Evolutionary conservation across 148 eudicot species (phyloP).

Genomic region (Dianthus caryophyllus): DNA sequence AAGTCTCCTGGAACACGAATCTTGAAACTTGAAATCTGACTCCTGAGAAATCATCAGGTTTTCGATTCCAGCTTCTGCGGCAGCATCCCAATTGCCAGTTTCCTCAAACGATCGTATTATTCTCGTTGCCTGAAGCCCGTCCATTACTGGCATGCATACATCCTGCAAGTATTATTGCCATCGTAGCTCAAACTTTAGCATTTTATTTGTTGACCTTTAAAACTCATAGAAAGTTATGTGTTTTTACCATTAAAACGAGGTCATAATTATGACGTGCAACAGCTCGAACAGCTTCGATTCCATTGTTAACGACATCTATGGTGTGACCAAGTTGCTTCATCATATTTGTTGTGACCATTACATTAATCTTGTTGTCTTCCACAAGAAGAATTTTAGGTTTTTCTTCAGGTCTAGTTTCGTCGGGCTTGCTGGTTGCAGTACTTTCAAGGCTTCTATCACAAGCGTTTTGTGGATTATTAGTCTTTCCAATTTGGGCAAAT

Average conservation of each 20-base stretch:
- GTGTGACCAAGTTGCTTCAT: slow-evolving; percentile 74
- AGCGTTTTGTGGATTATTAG: slow-evolving; percentile 27
- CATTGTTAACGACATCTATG: slow-evolving; percentile 77
- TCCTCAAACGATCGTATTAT: slow-evolving; percentile 78
- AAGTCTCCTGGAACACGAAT: slow-evolving; percentile 35
- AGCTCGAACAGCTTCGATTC: slow-evolving; percentile 84
- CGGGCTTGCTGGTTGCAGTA: slow-evolving; percentile 40
- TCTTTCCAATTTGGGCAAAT: slow-evolving; percentile 15
- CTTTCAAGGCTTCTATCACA: slow-evolving; percentile 38
- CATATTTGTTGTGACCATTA: slow-evolving; percentile 81
- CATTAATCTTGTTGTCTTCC: slow-evolving; percentile 84
- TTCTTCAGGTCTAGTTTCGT: slow-evolving; percentile 25
- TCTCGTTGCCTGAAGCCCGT: slow-evolving; percentile 91
- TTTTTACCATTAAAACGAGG: slow-evolving; percentile 79
- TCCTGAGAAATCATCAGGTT: slow-evolving; percentile 24
- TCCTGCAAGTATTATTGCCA: slow-evolving; percentile 43
- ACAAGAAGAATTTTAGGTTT: slow-evolving; percentile 81
- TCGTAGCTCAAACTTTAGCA: neutral
- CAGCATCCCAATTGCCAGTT: slow-evolving; percentile 85
- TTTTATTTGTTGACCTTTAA: neutral
- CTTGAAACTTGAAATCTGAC: slow-evolving; percentile 24
- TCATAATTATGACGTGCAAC: slow-evolving; percentile 57
- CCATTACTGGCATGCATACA: slow-evolving; percentile 96
- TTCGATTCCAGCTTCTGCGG: slow-evolving; percentile 69
- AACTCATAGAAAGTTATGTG: neutral